Evolutionary conservation across 495 filamentous ascomycete genomes (phyloP).

Genomic region (Pyrenula massariospora): DNA sequence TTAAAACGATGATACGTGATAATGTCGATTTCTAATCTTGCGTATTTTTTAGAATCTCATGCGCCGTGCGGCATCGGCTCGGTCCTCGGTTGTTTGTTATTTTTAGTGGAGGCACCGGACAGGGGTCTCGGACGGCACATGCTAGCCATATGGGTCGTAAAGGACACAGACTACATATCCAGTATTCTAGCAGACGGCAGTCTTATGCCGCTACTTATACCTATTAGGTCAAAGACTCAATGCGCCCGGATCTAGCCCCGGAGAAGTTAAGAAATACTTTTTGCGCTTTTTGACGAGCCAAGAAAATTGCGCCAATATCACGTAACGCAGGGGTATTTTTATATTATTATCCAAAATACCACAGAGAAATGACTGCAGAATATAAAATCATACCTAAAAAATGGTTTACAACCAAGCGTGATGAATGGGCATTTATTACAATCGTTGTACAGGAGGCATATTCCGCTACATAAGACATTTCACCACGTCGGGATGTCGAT

Average conservation of each 20-base stretch:
- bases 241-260: background rate
- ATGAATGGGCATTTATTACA: background rate
- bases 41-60: no score
- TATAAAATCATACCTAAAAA: background rate
- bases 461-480: background rate
- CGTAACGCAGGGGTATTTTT: background rate
- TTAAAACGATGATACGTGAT: background rate
- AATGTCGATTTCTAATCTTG: background rate
- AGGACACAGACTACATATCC: background rate
- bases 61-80: no score
- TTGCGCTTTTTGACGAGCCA: background rate
- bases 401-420: background rate
- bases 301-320: background rate
- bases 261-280: background rate
- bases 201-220: background rate
- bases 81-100: background rate
- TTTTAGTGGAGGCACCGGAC: background rate
- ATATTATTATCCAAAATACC: background rate
- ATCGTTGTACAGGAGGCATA: background rate
- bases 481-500: background rate
- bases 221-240: background rate
- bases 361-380: background rate
- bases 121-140: background rate
- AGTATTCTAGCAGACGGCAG: background rate
- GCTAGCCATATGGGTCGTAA: background rate